Base-by-base conservation (phyloP, 2,329 filamentous ascomycete species). In the Ophiognomonia clavigignenti-juglandacearum region DNA sequence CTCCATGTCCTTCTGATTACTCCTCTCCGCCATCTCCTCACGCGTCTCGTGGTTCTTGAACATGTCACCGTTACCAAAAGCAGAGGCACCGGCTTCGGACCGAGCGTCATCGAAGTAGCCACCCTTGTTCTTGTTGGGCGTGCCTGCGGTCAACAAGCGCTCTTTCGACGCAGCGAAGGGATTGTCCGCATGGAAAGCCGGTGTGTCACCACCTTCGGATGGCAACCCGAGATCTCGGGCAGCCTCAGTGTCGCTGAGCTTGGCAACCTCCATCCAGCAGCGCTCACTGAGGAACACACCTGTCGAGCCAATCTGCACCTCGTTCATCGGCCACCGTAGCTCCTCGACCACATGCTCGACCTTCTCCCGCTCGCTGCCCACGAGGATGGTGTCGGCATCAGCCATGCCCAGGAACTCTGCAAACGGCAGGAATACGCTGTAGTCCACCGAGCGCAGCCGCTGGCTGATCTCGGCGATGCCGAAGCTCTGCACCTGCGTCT, bases 401-500 rank as follows among this genome's bases (percentile, higher is more conserved):
- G 89, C 83, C 48, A 96, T 76, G 3, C 92, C 91, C 3, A 98
- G 76, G 64, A 98, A 97, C 65, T 98, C 93, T 41, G 86, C 88
- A 60, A 97, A 98, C 0, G 93, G 93, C 55, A 98, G 70, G 72
- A 98, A 98, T 29, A 97, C 71, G 61, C 88, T 96, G 70, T 96
- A 97, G 64, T 98, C 93, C 0, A 92, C 92, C 46, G 92, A 92
- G 41, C 91, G 82, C 32, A 98, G 75, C 18, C 93, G 80, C 62
- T 96, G 91, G 62, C 91, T 96, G 64, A 98, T 96, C 63, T 98
- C 93, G 1, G 91, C 91, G 59, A 98, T 95, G 26, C 93, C 93
- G 56, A 97, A 88, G 0, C 90, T 95, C 62, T 97, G 92, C 1
- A 98, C 80, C 63, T 98, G 93, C 10, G 87, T 88, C 4, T 93